Base-by-base conservation (phyloP, 2,329 filamentous ascomycete species). In the Ophiostoma quercus region DNA sequence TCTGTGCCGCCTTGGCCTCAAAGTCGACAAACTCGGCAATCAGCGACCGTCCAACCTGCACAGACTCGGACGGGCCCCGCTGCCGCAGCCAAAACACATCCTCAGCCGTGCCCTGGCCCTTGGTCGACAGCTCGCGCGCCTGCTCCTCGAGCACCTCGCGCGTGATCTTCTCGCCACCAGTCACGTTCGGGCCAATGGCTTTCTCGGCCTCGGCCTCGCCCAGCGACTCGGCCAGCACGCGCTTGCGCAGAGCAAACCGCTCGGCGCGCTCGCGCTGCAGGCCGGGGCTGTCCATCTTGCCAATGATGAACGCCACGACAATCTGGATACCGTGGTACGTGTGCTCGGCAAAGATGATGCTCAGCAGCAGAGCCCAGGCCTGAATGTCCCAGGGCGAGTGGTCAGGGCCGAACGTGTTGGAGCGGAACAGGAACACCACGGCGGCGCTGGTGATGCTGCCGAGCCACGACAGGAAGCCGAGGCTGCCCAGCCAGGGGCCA, bases 381-480 rank as follows among this genome's bases (percentile, higher is more conserved):
- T 87, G 89, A 76, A 97, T 90, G 66, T 88, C 85, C 63, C 86
- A 87, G 0, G 90, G 88, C 19, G 85, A 85, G 54, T 90, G 90
- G 69, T 86, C 84, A 0, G 87, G 85, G 0, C 89, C 90, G 57
- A 89, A 80, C 1, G 85, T 84, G 69, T 89, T 84, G 68, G 88
- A 87, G 74, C 87, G 90, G 82, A 97, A 98, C 75, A 99, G 87
- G 78, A 93, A 97, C 0, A 97, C 91, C 66, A 98, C 87, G 0
- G 94, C 92, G 0, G 93, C 88, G 69, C 91, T 93, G 5, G 93
- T 96, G 71, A 98, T 82, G 74, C 90, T 95, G 57, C 95, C 95
- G 32, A 97, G 83, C 95, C 95, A 98, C 3, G 92, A 90, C n/a
- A 98, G 82, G 77, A 98, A 96, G 19, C 89, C 90, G 2, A 99